These are phyloP conservation scores for Leishmania tarentolae DNA, from an alignment of 208 protist genomes.

Conservation along the genomic window DNA sequence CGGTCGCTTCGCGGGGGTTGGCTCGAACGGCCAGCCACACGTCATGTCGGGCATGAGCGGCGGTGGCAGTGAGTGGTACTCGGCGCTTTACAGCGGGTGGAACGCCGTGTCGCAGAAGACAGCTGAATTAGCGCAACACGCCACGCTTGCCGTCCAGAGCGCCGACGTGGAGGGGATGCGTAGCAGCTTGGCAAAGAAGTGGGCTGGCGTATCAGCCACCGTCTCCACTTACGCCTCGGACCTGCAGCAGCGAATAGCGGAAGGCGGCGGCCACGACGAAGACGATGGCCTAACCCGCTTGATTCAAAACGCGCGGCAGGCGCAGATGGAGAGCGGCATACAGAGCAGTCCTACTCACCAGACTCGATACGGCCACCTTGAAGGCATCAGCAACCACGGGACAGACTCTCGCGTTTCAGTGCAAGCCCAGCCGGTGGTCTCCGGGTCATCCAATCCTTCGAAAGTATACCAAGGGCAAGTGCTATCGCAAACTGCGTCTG, in stretches of 20 bases:
- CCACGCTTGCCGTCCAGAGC: constrained; percentile 53
- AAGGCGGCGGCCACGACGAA: constrained; percentile 15
- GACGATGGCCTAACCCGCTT: constrained; percentile 54
- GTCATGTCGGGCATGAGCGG: background rate
- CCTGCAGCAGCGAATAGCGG: constrained; percentile 43
- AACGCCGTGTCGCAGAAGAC: constrained; percentile 64
- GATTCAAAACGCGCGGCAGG: constrained; percentile 45
- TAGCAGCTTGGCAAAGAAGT: constrained; percentile 49
- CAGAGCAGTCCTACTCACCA: constrained; percentile 1
- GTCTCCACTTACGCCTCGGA: constrained; percentile 53
- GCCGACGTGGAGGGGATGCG: constrained; percentile 67
- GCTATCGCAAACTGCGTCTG: background rate
- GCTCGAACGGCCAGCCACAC: constrained; percentile 28
- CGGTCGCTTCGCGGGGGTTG: constrained; percentile 60
- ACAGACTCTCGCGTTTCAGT: background rate
- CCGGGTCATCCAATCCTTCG: background rate
- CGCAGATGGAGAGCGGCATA: constrained; percentile 22
- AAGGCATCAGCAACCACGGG: constrained; percentile 9
- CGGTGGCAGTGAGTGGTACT: constrained; percentile 55
- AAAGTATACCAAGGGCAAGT: constrained; percentile 23
- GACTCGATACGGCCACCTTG: constrained; percentile 32
- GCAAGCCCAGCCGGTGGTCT: background rate
- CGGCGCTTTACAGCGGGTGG: constrained; percentile 58
- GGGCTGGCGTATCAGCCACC: constrained; percentile 46
- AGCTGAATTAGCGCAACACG: constrained; percentile 60